These are phyloP conservation scores for Epichloe scottii DNA, from an alignment of 2,329 filamentous ascomycete species.

Conservation along the genomic window DNA sequence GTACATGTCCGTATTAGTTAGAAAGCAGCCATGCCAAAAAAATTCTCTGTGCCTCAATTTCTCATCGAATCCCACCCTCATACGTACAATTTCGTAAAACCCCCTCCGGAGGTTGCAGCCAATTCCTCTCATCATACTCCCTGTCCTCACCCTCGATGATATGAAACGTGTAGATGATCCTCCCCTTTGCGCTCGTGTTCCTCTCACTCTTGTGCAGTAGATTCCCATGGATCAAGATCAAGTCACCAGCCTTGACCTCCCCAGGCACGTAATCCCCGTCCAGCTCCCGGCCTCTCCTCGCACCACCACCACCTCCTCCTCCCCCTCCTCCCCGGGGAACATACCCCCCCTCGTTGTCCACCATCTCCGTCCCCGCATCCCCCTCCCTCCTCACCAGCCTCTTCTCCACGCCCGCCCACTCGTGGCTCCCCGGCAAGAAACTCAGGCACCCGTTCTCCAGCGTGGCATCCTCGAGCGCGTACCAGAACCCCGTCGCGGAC, in stretches of 20 bases:
- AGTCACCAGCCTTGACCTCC: conserved; percentile 78
- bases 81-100: conserved; percentile 58
- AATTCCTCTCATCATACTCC: conserved; percentile 76
- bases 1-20: neutral
- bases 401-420: conserved; percentile 54
- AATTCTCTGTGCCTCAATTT: too few relatives aligned
- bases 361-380: conserved; percentile 52
- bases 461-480: conserved; percentile 87
- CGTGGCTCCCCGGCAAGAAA: conserved; percentile 75
- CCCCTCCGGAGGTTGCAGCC: conserved; percentile 75
- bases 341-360: conserved; percentile 53
- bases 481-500: conserved; percentile 91
- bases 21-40: neutral
- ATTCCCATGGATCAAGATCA: conserved; percentile 94
- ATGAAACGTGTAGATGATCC: conserved; percentile 97
- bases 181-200: conserved; percentile 73
- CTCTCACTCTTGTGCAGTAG: conserved; percentile 91
- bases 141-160: conserved; percentile 71
- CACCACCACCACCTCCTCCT: conserved; percentile 24
- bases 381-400: conserved; percentile 59
- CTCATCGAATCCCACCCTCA: conserved; percentile 9
- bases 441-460: conserved; percentile 77
- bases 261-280: conserved; percentile 56
- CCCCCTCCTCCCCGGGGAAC: conserved; percentile 41
- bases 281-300: conserved; percentile 24